Evolutionary conservation across 164 flowering plant species (phyloP).

Genomic region (Dillenia turbinata): DNA sequence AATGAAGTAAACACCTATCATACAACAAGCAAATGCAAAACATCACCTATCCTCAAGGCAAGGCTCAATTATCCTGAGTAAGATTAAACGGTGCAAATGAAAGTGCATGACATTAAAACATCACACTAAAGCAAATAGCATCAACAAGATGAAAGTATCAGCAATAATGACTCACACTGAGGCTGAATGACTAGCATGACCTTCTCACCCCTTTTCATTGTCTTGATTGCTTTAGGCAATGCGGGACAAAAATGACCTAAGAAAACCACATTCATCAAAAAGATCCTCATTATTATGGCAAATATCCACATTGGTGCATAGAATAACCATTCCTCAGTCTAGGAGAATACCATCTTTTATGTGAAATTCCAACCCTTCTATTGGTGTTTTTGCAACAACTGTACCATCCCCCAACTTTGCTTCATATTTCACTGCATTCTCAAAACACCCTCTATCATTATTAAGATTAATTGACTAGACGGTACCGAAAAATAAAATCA

Average conservation of each 20-base stretch:
- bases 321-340: no score
- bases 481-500: neutral
- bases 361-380: slow-evolving; percentile 59
- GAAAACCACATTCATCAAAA: slow-evolving; percentile 7
- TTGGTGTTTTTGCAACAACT: slow-evolving; percentile 48
- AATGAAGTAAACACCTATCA: no score
- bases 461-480: neutral
- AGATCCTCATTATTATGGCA: neutral
- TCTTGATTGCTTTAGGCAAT: slow-evolving; percentile 46
- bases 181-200: slow-evolving; percentile 51
- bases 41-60: no score
- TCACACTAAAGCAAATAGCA: no score
- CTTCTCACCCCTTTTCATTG: slow-evolving; percentile 65
- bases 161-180: slow-evolving; percentile 41
- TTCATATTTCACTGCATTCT: slow-evolving; percentile 51
- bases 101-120: no score
- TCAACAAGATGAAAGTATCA: neutral
- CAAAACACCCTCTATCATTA: slow-evolving; percentile 6
- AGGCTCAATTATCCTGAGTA: no score
- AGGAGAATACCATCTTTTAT: slow-evolving; percentile 56
- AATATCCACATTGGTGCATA: no score
- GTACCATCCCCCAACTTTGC: slow-evolving; percentile 47
- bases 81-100: no score
- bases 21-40: no score
- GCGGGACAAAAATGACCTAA: slow-evolving; percentile 67